A percentile compares a stretch with the other conserved stretches of the same genome.
phyloP scores from a whole-genome alignment of 2,329 filamentous ascomycete genomes.

The Fusarium beomiforme region DNA sequence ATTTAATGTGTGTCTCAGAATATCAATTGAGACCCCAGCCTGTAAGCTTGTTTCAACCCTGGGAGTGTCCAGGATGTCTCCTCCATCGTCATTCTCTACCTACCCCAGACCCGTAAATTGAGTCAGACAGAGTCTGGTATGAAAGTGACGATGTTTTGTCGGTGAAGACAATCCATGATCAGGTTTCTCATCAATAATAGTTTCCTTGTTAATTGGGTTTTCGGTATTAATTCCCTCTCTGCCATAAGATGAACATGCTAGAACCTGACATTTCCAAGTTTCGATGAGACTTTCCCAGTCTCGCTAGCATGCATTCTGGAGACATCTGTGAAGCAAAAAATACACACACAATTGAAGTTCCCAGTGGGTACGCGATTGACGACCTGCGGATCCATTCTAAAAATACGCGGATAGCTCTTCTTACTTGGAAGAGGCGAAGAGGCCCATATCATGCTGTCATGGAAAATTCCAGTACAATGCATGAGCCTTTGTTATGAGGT shows the following conservation, averaged over 20 bases:
- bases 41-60: constrained; percentile 37
- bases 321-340: constrained; percentile 26
- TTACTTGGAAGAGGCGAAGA: constrained; percentile 21
- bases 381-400: constrained; percentile 39
- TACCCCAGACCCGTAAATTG: constrained; percentile 39
- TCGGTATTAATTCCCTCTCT: neutral
- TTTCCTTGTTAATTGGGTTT: neutral
- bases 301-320: constrained; percentile 23
- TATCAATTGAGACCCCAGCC: constrained; percentile 24
- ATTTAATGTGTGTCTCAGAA: neutral
- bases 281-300: neutral
- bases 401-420: constrained; percentile 37
- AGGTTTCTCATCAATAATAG: neutral
- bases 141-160: constrained; percentile 28
- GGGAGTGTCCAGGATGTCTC: constrained; percentile 9
- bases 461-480: constrained; percentile 20
- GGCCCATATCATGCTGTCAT: constrained; percentile 14
- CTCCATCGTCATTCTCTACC: constrained; percentile 26
- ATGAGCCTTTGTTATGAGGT: neutral
- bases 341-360: constrained; percentile 7
- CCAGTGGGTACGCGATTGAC: constrained; percentile 31
- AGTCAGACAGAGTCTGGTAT: constrained; percentile 36
- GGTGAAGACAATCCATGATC: constrained; percentile 20
- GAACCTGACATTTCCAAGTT: constrained; percentile 25
- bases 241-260: neutral